These are phyloP conservation scores for Phytopythium oedochilum DNA, from an alignment of 352 stramenopile species.

Conservation along the genomic window DNA sequence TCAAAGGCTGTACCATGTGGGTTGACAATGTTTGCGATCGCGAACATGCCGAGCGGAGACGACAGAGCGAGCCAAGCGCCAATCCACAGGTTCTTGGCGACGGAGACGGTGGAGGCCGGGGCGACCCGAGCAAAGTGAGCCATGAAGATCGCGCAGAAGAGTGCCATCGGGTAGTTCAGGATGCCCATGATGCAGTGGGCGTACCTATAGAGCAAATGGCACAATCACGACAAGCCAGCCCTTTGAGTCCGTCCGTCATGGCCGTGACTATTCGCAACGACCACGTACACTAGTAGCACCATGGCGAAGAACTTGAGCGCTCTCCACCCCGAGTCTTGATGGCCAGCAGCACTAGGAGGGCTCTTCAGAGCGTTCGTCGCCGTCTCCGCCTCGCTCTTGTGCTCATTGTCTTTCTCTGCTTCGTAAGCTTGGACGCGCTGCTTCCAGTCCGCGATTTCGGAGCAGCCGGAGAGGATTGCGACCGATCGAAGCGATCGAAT, in stretches of 20 bases:
- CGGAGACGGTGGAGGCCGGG: slow-evolving; percentile 19
- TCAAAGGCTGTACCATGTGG: slow-evolving; percentile 11
- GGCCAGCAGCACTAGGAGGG: slow-evolving; percentile 4
- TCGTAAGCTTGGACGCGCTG: slow-evolving; percentile 33
- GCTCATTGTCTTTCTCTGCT: slow-evolving; percentile 14
- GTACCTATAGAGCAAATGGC: slow-evolving; percentile 21
- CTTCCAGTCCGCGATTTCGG: slow-evolving; percentile 31
- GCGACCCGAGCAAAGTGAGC: slow-evolving; percentile 53
- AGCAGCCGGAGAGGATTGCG: slow-evolving; percentile 31
- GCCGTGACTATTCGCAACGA: too few relatives aligned
- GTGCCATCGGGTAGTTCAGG: slow-evolving; percentile 79
- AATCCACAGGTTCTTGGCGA: slow-evolving; percentile 19
- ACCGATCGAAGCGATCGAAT: slow-evolving; percentile 17
- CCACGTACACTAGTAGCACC: slow-evolving; percentile 47
- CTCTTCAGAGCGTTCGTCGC: neutral
- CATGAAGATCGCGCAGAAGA: slow-evolving; percentile 63
- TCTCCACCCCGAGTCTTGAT: slow-evolving; percentile 43
- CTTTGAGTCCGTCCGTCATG: too few relatives aligned
- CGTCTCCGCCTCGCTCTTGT: slow-evolving; percentile 3
- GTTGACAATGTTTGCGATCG: slow-evolving; percentile 16
- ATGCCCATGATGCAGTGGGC: slow-evolving; percentile 71
- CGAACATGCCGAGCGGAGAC: slow-evolving; percentile 40
- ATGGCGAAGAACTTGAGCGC: slow-evolving; percentile 54
- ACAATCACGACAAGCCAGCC: too few relatives aligned
- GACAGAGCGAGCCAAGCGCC: slow-evolving; percentile 48